These are phyloP conservation scores for Aspergillus japonicus DNA, from an alignment of 2,329 filamentous ascomycete genomes.

Conservation along the genomic window DNA sequence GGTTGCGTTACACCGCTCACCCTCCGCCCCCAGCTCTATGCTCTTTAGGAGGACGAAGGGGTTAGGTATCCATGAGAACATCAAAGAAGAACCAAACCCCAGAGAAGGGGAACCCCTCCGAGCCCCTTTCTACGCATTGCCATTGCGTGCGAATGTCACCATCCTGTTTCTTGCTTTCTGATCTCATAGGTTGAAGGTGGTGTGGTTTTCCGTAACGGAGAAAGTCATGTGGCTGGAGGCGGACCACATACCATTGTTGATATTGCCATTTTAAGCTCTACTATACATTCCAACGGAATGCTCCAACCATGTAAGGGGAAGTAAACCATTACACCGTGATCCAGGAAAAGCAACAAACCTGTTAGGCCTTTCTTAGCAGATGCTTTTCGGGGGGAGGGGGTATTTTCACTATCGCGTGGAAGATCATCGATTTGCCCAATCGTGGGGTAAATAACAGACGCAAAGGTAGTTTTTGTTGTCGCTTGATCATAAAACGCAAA, in stretches of 20 bases:
- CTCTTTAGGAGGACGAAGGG: not conserved
- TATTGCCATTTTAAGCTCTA: slow-evolving; percentile 18
- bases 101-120: not conserved
- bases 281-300: slow-evolving; percentile 16
- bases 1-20: not conserved
- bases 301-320: slow-evolving; percentile 18
- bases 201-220: not conserved
- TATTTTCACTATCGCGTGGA: not conserved
- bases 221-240: slow-evolving; percentile 1
- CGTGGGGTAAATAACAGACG: not conserved
- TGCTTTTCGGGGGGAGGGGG: not conserved
- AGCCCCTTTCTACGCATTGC: not conserved
- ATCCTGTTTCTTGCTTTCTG: not conserved
- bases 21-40: not conserved
- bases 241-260: slow-evolving; percentile 17
- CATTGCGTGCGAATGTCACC: not conserved
- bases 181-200: not conserved
- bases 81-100: not conserved
- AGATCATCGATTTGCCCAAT: not conserved
- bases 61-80: not conserved
- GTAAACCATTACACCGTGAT: not conserved
- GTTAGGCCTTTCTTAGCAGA: not conserved
- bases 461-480: not conserved
- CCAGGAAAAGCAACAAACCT: not conserved
- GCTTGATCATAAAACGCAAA: not conserved